Evolutionary conservation across 495 filamentous ascomycete genomes (phyloP), one percentile per base, ranked within the genome.

Genomic region (Xylaria scruposa): DNA sequence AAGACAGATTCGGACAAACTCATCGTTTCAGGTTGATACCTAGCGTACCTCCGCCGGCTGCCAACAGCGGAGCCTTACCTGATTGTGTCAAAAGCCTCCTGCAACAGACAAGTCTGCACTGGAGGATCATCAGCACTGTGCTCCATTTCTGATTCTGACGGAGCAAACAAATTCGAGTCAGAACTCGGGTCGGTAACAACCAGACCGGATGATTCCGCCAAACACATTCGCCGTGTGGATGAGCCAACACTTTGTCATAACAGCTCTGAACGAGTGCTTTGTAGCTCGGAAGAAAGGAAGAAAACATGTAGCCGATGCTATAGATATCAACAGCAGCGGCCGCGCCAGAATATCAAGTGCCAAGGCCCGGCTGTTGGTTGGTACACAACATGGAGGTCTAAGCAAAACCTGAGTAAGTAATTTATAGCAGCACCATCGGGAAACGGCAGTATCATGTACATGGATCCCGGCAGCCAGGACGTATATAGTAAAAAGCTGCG

Each of bases 11-110:
- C 65, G 29, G 65, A 24, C n/a, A 67, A 56, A 54, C 49, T 44
- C 33, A 31, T 56, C 21, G 65, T 67, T 54, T 56, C 51, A 56
- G 31, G 36, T 67, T 67, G 64, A 68, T 58, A 49, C 36, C 36
- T 66, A 38, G 60, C 40, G 36, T 8, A 46, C 33, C 47, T 26
- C 63, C 40, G 17, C 31, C 24, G 65, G 49, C 21, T 40, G 15
- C 65, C 49, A 54, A 49, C 64, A 67, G 62, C 62, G 62, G 62
- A 49, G 21, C 62, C 24, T 65, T 49, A 47, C 26, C 38, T 19
- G 21, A 40, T 46, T 40, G 36, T 21, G 38, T 21, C 38, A 42
- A 29, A 62, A 21, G 3, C 9, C 36, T 62, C 38, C 3, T 21
- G 24, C 1, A 36, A 47, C 44, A 47, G 44, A 47, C 44, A 19